These are phyloP conservation scores for Stipa capillata DNA, from an alignment of 176 grass and related monocot genomes.

Conservation along the genomic window DNA sequence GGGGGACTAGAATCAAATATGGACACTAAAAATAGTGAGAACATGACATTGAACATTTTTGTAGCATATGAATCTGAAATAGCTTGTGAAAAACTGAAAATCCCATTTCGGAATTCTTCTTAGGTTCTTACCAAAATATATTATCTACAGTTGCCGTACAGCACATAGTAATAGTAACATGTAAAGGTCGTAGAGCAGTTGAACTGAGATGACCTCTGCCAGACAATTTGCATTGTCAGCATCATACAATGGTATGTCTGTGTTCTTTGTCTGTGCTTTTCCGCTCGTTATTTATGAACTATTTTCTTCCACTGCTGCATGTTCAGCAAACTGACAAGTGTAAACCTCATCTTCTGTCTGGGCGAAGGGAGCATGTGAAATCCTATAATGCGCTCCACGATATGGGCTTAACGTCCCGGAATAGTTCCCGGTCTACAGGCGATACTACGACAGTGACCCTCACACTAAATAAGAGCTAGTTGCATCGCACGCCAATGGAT, in stretches of 20 bases:
- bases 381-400: conserved; percentile 73
- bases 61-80: neutral
- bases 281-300: neutral
- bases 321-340: neutral
- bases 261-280: neutral
- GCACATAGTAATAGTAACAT: neutral
- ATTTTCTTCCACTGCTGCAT: neutral
- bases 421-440: conserved; percentile 70
- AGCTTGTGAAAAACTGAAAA: neutral
- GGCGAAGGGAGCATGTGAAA: conserved; percentile 89
- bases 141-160: too few relatives aligned
- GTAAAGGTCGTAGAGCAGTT: neutral
- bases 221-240: neutral
- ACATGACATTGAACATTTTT: neutral
- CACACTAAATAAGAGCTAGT: too few relatives aligned
- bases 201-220: neutral
- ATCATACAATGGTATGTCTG: neutral
- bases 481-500: too few relatives aligned
- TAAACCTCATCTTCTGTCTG: neutral
- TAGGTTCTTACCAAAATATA: neutral
- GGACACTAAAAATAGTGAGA: neutral
- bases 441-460: conserved; percentile 76
- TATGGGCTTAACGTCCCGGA: conserved; percentile 85
- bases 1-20: neutral
- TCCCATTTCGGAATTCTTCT: neutral